Conservation (phyloP, 202 grass and related monocot genomes). For the Cymbopogon flexuosus region DNA sequence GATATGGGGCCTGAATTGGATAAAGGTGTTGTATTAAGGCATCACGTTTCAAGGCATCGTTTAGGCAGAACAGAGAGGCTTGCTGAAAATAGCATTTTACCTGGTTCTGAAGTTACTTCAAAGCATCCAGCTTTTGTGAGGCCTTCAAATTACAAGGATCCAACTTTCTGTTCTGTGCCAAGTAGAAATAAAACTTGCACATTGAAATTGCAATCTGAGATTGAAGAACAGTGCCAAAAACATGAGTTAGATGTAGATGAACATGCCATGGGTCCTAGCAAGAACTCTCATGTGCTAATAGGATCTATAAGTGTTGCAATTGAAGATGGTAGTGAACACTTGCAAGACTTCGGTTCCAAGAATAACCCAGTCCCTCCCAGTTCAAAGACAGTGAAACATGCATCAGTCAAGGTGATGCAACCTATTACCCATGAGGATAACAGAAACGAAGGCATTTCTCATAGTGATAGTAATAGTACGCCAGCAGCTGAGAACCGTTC, state of each 20-base stretch:
- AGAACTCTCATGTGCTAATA: slow-evolving; percentile 58
- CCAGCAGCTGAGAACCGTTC: slow-evolving; percentile 1
- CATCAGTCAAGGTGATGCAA: not conserved
- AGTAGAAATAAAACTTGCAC: slow-evolving; percentile 48
- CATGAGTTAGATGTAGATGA: slow-evolving; percentile 24
- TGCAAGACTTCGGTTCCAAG: not conserved
- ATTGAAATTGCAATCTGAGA: slow-evolving; percentile 34
- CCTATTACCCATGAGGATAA: slow-evolving; percentile 17
- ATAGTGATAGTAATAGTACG: not conserved
- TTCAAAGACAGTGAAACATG: not conserved
- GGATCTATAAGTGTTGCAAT: slow-evolving; percentile 80
- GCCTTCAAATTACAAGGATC: slow-evolving; percentile 38
- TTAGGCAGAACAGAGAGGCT: slow-evolving; percentile 15
- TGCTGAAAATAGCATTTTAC: slow-evolving; percentile 8
- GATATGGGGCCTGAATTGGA: slow-evolving; percentile 24
- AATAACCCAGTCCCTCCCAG: slow-evolving; percentile 1
- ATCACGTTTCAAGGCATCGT: slow-evolving; percentile 2
- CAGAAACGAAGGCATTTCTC: not conserved
- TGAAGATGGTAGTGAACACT: slow-evolving; percentile 25
- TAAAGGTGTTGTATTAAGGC: not conserved
- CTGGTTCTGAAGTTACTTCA: not conserved
- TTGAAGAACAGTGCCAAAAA: slow-evolving; percentile 39
- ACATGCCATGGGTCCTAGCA: slow-evolving; percentile 13
- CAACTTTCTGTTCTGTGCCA: not conserved
- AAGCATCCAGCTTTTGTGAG: slow-evolving; percentile 30